phyloP scores from a whole-genome alignment of 805 yeast genomes.

The Lipomyces mesembrius region DNA sequence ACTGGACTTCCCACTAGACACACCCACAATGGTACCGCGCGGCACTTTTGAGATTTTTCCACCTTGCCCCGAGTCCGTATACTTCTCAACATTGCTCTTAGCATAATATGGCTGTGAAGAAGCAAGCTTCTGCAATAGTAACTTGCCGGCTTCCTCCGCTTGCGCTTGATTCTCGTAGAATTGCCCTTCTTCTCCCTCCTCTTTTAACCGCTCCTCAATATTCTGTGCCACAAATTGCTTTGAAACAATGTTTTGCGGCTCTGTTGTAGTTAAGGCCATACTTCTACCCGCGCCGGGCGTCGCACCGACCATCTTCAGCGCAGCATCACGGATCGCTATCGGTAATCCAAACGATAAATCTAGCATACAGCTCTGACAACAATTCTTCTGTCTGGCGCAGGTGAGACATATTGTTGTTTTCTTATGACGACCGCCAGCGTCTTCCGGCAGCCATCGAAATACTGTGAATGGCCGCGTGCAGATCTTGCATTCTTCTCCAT shows the following conservation, averaged over 20 bases:
- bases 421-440: constrained; percentile 46
- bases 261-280: constrained; percentile 44
- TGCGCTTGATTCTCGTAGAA: constrained; percentile 40
- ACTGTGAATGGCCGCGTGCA: constrained; percentile 86
- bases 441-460: constrained; percentile 69
- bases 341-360: constrained; percentile 86
- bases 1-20: constrained; percentile 47
- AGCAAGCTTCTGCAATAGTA: constrained; percentile 58
- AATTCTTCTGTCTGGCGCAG: constrained; percentile 77
- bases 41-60: constrained; percentile 7
- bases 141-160: constrained; percentile 53
- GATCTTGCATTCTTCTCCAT: constrained; percentile 81
- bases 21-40: constrained; percentile 12
- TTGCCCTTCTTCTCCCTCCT: constrained; percentile 37
- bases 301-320: constrained; percentile 70
- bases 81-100: constrained; percentile 30
- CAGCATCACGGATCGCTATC: constrained; percentile 74
- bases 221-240: constrained; percentile 62
- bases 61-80: constrained; percentile 24
- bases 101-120: constrained; percentile 42
- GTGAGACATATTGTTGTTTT: constrained; percentile 76
- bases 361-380: constrained; percentile 86
- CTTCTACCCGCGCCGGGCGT: constrained; percentile 37
- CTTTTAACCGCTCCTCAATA: constrained; percentile 46
- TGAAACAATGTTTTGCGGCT: constrained; percentile 59